Conservation (phyloP, 371 early-diverging fungal genomes). For the Edhazardia aedis region DNA sequence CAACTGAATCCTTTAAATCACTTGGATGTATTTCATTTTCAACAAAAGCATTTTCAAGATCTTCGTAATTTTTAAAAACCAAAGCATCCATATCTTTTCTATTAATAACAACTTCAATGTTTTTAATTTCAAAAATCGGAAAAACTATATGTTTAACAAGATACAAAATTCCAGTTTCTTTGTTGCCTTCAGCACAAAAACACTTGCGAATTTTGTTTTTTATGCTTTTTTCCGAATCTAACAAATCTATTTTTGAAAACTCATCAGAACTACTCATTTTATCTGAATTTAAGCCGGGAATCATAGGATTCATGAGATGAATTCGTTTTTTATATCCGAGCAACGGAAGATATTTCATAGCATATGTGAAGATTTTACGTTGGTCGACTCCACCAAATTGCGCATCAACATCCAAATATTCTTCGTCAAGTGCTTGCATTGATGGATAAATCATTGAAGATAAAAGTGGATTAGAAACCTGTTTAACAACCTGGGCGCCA, state of each 20-base stretch:
- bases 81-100: constrained; percentile 65
- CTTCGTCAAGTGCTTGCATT: constrained; percentile 95
- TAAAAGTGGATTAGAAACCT: constrained; percentile 72
- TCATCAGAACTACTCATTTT: constrained; percentile 95
- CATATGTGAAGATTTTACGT: constrained; percentile 93
- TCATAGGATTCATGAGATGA: constrained; percentile 98
- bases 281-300: constrained; percentile 74
- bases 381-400: constrained; percentile 99
- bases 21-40: constrained; percentile 71
- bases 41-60: constrained; percentile 61
- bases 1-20: constrained; percentile 75
- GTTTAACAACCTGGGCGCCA: constrained; percentile 97
- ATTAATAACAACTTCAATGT: constrained; percentile 56
- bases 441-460: constrained; percentile 86
- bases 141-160: constrained; percentile 70
- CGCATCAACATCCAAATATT: constrained; percentile 80
- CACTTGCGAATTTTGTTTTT: constrained; percentile 75
- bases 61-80: constrained; percentile 53
- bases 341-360: constrained; percentile 76
- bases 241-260: constrained; percentile 83
- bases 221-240: constrained; percentile 64
- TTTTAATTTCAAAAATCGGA: constrained; percentile 49
- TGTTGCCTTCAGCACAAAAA: constrained; percentile 88
- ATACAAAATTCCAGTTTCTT: constrained; percentile 68
- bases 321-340: constrained; percentile 87